Percentiles rank a stretch among this genome's conserved stretches.
These are phyloP conservation scores for Aspergillus conjunctus DNA, from an alignment of 495 filamentous ascomycete species.

Conservation along the genomic window DNA sequence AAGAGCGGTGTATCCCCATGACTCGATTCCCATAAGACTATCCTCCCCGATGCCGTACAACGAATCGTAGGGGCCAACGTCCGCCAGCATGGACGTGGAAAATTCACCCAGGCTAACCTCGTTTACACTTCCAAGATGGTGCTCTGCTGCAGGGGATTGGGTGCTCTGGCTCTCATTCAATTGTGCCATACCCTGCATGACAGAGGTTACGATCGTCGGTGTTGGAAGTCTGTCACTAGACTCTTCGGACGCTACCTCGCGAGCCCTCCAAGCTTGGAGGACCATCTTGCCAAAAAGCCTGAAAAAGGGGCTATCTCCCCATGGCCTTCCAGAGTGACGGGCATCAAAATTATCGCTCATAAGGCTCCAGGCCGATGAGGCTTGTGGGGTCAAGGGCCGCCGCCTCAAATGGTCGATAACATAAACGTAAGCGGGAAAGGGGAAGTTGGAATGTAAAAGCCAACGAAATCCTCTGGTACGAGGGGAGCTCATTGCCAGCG, in stretches of 20 bases:
- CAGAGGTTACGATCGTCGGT: slow-evolving; percentile 43
- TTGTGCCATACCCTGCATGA: not conserved
- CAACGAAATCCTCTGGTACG: slow-evolving; percentile 49
- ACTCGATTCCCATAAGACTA: not conserved
- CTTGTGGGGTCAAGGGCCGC: slow-evolving; percentile 36
- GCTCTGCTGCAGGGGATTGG: not conserved
- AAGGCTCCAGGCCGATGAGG: slow-evolving; percentile 45
- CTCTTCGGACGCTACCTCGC: slow-evolving; percentile 24
- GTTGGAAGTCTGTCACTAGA: slow-evolving; percentile 25
- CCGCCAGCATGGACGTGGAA: not conserved
- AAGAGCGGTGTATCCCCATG: not conserved
- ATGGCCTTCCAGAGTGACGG: slow-evolving; percentile 26
- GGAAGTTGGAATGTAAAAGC: slow-evolving; percentile 51
- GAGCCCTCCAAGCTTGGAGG: slow-evolving; percentile 50
- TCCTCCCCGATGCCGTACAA: not conserved
- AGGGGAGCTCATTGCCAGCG: slow-evolving; percentile 50
- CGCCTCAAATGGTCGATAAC: slow-evolving; percentile 48
- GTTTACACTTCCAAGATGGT: not conserved
- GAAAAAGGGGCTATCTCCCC: slow-evolving; percentile 37
- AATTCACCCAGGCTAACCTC: not conserved
- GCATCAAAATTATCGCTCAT: slow-evolving; percentile 56
- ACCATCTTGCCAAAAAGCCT: slow-evolving; percentile 45
- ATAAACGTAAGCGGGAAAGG: slow-evolving; percentile 54
- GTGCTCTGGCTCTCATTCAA: not conserved
- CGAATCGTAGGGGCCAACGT: not conserved